Conservation (phyloP, 2,329 filamentous ascomycete species). For the Tolypocladium tundrense region DNA sequence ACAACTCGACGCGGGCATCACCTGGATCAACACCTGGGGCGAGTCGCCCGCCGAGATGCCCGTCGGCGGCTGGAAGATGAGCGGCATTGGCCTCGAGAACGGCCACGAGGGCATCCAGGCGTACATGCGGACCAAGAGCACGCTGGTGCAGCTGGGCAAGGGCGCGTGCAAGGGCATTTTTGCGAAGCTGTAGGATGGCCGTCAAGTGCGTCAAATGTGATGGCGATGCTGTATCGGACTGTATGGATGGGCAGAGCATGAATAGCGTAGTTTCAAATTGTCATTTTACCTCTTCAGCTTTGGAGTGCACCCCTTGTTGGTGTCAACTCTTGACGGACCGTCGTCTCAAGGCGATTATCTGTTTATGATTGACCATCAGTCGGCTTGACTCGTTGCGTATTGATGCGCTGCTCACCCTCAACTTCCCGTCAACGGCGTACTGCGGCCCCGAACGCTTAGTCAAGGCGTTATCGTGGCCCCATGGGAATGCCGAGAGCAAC, state of each 20-base stretch:
- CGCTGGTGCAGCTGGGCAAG: conserved; percentile 66
- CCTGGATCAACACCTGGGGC: conserved; percentile 92
- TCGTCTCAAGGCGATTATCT: no score
- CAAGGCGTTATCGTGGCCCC: not conserved
- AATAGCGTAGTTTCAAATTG: not conserved
- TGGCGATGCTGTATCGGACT: no score
- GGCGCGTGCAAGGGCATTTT: conserved; percentile 59
- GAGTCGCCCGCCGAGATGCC: conserved; percentile 87
- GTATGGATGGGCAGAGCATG: not conserved
- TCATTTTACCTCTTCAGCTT: not conserved
- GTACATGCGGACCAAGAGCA: conserved; percentile 83
- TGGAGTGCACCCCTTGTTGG: no score
- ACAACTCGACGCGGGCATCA: conserved; percentile 72
- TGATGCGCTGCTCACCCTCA: no score
- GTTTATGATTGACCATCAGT: no score
- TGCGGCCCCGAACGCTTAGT: not conserved
- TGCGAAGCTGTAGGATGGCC: conserved; percentile 44
- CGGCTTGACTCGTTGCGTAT: no score
- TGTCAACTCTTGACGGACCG: no score
- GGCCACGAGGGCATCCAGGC: conserved; percentile 68
- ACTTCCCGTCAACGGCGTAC: no score
- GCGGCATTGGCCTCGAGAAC: conserved; percentile 81
- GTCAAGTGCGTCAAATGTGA: no score
- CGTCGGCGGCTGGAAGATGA: conserved; percentile 86
- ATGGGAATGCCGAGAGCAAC: not conserved